Percentiles rank a stretch among this genome's conserved stretches.
These are phyloP conservation scores for Solanum microdontum DNA, from an alignment of 257 asterid genomes.

Conservation along the genomic window DNA sequence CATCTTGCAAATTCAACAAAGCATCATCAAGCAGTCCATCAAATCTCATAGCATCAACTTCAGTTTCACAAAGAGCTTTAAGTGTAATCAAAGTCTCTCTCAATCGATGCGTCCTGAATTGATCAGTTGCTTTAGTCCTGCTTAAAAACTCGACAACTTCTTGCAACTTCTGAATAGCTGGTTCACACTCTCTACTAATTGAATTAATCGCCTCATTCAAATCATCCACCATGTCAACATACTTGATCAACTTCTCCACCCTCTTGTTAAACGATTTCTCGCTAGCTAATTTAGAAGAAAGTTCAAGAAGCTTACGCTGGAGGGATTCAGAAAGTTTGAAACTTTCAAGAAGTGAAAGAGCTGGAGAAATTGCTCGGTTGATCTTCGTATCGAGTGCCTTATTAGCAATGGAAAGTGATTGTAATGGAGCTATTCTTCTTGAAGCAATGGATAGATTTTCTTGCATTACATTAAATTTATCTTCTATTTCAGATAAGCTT, in stretches of 20 bases:
- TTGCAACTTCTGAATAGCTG: slow-evolving; percentile 66
- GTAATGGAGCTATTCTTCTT: slow-evolving; percentile 50
- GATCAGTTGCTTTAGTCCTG: slow-evolving; percentile 77
- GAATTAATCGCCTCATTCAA: slow-evolving; percentile 31
- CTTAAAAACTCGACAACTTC: slow-evolving; percentile 86
- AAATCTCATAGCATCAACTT: slow-evolving; percentile 64
- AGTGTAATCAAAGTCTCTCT: slow-evolving; percentile 61
- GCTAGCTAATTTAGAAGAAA: slow-evolving; percentile 20
- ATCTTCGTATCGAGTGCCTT: slow-evolving; percentile 65
- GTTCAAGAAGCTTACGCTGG: slow-evolving; percentile 36
- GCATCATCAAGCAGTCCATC: slow-evolving; percentile 78
- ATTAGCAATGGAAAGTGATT: slow-evolving; percentile 61
- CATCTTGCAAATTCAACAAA: slow-evolving; percentile 73
- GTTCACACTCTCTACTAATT: slow-evolving; percentile 50
- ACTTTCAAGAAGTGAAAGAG: slow-evolving; percentile 51
- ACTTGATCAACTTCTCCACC: slow-evolving; percentile 38
- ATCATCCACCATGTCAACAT: slow-evolving; percentile 43
- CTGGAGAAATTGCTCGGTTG: slow-evolving; percentile 65
- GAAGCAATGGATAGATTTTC: slow-evolving; percentile 33
- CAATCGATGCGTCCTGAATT: slow-evolving; percentile 37
- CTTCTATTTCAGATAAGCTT: slow-evolving; percentile 26
- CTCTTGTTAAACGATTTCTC: slow-evolving; percentile 31
- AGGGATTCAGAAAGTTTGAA: slow-evolving; percentile 55
- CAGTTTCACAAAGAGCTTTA: slow-evolving; percentile 51
- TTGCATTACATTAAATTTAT: slow-evolving; percentile 21